phyloP scores from a whole-genome alignment of 2,329 filamentous ascomycete species.

The Akanthomyces uredinophilus region DNA sequence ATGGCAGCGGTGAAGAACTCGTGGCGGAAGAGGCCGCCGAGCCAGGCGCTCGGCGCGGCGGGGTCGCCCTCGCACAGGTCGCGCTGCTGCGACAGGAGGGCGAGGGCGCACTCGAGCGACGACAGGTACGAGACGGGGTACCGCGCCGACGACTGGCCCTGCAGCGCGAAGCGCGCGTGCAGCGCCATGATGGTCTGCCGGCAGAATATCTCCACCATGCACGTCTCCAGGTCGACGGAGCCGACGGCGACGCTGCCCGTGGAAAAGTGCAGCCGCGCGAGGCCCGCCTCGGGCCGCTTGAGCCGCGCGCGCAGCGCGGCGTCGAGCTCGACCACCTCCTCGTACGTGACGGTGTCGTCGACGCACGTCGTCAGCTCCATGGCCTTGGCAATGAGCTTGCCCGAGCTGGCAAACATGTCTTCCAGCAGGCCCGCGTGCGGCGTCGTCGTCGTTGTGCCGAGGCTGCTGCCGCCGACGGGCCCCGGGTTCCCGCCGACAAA shows the following conservation, averaged over 20 bases:
- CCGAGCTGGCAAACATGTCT: conserved; percentile 3
- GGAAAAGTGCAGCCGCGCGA: neutral
- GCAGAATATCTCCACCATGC: conserved; percentile 15
- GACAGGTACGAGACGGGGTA: conserved; percentile 14
- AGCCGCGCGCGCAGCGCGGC: conserved; percentile 7
- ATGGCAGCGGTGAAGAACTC: conserved; percentile 17
- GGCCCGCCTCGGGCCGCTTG: conserved; percentile 7
- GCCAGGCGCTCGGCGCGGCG: conserved; percentile 5
- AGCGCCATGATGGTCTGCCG: conserved; percentile 14
- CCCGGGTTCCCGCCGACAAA: neutral
- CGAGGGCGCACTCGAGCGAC: conserved; percentile 15
- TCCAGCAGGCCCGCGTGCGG: neutral
- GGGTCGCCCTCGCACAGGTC: conserved; percentile 9
- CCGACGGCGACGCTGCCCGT: conserved; percentile 5
- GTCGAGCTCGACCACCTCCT: conserved; percentile 12
- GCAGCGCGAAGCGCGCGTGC: conserved; percentile 13
- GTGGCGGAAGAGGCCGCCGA: conserved; percentile 14
- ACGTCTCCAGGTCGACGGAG: conserved; percentile 6
- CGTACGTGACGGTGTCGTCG: neutral
- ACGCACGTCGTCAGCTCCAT: conserved; percentile 3
- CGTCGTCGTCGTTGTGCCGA: neutral
- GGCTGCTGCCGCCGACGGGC: neutral
- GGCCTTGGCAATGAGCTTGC: conserved; percentile 1
- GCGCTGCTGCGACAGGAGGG: conserved; percentile 13
- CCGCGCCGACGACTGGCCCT: neutral